Conservation (phyloP, 345 rosid species). For the Crucihimalaya himalaica region DNA sequence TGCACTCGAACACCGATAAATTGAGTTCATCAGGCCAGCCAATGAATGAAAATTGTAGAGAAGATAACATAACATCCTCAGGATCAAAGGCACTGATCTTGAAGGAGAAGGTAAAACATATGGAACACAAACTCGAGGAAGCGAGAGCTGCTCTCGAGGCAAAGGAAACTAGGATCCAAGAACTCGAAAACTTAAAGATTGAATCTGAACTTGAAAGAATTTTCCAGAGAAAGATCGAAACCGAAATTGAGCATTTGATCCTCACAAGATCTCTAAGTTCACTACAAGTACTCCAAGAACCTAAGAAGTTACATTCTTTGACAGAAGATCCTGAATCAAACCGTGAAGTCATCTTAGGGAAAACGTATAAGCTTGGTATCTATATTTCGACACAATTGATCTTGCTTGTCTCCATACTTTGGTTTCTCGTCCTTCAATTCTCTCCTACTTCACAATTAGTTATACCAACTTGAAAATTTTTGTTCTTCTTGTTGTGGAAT, state of each 20-base stretch:
- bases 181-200: slow-evolving; percentile 59
- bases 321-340: slow-evolving; percentile 50
- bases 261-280: slow-evolving; percentile 47
- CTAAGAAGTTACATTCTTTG: slow-evolving; percentile 29
- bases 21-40: slow-evolving; percentile 43
- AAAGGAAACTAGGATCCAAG: slow-evolving; percentile 59
- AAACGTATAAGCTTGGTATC: slow-evolving; percentile 48
- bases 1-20: slow-evolving; percentile 37
- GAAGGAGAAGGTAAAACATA: slow-evolving; percentile 48
- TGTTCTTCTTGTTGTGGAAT: slow-evolving; percentile 16
- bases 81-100: slow-evolving; percentile 49
- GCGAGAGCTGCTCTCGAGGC: slow-evolving; percentile 45
- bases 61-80: slow-evolving; percentile 40
- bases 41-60: slow-evolving; percentile 28
- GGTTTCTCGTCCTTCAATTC: slow-evolving; percentile 45
- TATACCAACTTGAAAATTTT: slow-evolving; percentile 55
- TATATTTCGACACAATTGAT: slow-evolving; percentile 59
- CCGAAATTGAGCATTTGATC: slow-evolving; percentile 67
- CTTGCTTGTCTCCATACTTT: slow-evolving; percentile 54
- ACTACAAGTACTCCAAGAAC: slow-evolving; percentile 48
- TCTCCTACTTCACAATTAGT: slow-evolving; percentile 47
- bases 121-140: slow-evolving; percentile 54
- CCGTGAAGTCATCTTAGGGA: slow-evolving; percentile 42
- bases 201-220: slow-evolving; percentile 65
- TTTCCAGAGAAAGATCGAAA: slow-evolving; percentile 68